Conservation (phyloP, 345 rosid species). For the Populus pruinosa region DNA sequence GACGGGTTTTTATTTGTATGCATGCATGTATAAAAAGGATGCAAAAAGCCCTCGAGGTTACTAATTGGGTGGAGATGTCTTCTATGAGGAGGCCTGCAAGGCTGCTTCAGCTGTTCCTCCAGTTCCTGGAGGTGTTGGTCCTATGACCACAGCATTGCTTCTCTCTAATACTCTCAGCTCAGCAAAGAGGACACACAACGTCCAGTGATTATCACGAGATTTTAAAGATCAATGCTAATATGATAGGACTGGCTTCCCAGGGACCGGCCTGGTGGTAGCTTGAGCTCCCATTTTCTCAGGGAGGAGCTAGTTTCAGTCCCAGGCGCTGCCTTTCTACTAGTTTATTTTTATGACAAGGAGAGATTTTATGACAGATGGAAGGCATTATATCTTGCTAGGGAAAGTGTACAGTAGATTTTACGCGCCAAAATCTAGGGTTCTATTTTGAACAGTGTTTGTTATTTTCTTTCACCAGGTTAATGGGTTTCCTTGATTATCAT, state of each 20-base stretch:
- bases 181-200: slow-evolving; percentile 56
- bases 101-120: slow-evolving; percentile 50
- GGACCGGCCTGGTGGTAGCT: neutral
- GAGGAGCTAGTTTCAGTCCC: neutral
- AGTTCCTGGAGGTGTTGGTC: slow-evolving; percentile 39
- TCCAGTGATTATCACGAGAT: slow-evolving; percentile 6
- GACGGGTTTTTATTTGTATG: slow-evolving; percentile 3
- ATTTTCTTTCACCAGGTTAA: neutral
- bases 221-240: neutral
- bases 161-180: slow-evolving; percentile 73
- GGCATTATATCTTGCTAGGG: neutral
- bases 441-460: neutral
- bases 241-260: neutral
- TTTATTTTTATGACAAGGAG: neutral
- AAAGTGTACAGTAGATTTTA: too few species aligned
- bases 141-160: slow-evolving; percentile 93
- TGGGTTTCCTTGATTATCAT: neutral
- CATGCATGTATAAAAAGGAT: slow-evolving; percentile 42
- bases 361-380: neutral
- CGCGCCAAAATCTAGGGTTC: too few species aligned
- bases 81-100: slow-evolving; percentile 70
- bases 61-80: slow-evolving; percentile 74
- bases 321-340: neutral
- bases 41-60: slow-evolving; percentile 54
- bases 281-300: neutral